Percentiles rank a stretch among this genome's conserved stretches.
These are phyloP conservation scores for Hyaloscypha hepaticicola DNA, from an alignment of 495 filamentous ascomycete genomes.

Conservation along the genomic window DNA sequence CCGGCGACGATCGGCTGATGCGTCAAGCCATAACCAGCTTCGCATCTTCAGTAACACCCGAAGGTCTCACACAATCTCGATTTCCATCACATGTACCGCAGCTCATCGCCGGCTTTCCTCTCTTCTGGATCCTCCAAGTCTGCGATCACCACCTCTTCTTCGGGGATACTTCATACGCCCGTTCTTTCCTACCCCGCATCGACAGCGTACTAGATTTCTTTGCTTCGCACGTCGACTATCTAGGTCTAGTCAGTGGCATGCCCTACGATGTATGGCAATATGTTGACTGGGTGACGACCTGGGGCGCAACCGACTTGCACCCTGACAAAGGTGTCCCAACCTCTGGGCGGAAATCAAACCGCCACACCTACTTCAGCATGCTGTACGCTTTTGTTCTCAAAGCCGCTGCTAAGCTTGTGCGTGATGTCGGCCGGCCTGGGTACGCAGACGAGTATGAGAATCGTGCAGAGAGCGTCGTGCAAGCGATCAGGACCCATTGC, in stretches of 20 bases:
- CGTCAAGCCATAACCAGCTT: constrained; percentile 41
- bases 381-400: constrained; percentile 39
- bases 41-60: constrained; percentile 34
- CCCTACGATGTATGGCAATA: constrained; percentile 36
- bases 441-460: constrained; percentile 38
- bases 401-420: constrained; percentile 33
- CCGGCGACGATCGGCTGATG: constrained; percentile 41
- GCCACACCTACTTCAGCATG: constrained; percentile 38
- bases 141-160: constrained; percentile 41
- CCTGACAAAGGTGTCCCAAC: constrained; percentile 42
- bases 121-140: constrained; percentile 41
- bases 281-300: constrained; percentile 43
- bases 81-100: constrained; percentile 39
- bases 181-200: constrained; percentile 36
- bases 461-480: constrained; percentile 28
- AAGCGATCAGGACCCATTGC: constrained; percentile 36
- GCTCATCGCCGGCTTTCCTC: constrained; percentile 39
- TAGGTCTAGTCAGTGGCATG: constrained; percentile 36
- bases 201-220: constrained; percentile 44
- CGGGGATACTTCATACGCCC: constrained; percentile 34
- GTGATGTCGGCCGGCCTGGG: constrained; percentile 34
- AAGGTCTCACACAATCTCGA: constrained; percentile 39
- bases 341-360: constrained; percentile 10
- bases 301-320: constrained; percentile 38
- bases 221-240: constrained; percentile 32